Conservation (phyloP, 108 stramenopile genomes). For the Nitzschia sp. region DNA sequence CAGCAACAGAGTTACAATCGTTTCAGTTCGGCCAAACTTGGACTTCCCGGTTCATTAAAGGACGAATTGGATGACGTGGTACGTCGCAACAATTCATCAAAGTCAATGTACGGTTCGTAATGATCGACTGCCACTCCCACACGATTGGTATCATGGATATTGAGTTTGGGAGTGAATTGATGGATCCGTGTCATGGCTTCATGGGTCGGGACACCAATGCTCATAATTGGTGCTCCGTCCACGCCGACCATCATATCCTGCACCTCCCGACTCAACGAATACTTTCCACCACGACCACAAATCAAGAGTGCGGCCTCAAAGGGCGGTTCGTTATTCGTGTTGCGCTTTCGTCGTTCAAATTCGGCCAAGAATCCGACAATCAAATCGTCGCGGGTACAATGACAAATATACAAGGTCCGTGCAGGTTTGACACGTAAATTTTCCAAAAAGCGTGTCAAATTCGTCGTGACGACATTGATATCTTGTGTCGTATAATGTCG, state of each 20-base stretch:
- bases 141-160: slow-evolving; percentile 82
- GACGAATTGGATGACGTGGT: slow-evolving; percentile 20
- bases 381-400: slow-evolving; percentile 88
- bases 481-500: slow-evolving; percentile 86
- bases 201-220: slow-evolving; percentile 61
- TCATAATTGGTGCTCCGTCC: slow-evolving; percentile 75
- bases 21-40: neutral
- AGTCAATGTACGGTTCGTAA: slow-evolving; percentile 92
- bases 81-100: slow-evolving; percentile 68
- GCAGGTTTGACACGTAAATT: slow-evolving; percentile 75
- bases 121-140: slow-evolving; percentile 86
- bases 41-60: slow-evolving; percentile 15
- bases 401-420: slow-evolving; percentile 92
- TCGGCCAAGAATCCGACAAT: slow-evolving; percentile 91
- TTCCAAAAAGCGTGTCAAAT: slow-evolving; percentile 81
- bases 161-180: slow-evolving; percentile 88
- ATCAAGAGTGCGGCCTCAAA: slow-evolving; percentile 84
- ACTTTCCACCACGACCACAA: slow-evolving; percentile 77
- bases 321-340: slow-evolving; percentile 7
- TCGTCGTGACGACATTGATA: slow-evolving; percentile 89
- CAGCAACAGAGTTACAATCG: too few species aligned
- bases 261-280: slow-evolving; percentile 59
- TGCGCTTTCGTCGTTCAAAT: slow-evolving; percentile 57
- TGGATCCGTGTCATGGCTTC: slow-evolving; percentile 79
- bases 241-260: slow-evolving; percentile 70